Percentiles rank a stretch among this genome's conserved stretches.
Conservation (phyloP, 148 eudicot species). For the Rhododendron simsii region DNA sequence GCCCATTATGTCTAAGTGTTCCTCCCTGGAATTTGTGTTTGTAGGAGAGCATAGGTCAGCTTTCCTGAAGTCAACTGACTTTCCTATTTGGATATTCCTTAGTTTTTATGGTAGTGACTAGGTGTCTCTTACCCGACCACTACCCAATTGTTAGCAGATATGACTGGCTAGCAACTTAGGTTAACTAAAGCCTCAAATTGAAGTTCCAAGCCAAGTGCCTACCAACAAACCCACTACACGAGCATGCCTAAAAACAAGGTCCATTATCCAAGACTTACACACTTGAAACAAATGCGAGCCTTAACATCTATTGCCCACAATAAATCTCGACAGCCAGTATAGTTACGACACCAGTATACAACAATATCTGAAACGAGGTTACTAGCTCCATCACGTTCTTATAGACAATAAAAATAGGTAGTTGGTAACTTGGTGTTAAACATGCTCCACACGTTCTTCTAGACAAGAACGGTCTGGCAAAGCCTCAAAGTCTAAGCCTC, state of each 20-base stretch:
- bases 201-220: neutral
- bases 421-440: neutral
- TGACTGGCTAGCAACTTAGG: neutral
- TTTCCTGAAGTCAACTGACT: neutral
- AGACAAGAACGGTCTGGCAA: neutral
- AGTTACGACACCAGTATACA: neutral
- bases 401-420: too few relatives aligned
- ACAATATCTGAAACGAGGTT: neutral
- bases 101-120: neutral
- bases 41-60: neutral
- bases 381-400: too few relatives aligned
- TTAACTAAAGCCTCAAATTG: neutral
- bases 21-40: neutral
- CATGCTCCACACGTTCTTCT: neutral
- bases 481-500: neutral
- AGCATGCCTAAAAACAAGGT: neutral
- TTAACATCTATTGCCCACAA: neutral
- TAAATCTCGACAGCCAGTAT: neutral
- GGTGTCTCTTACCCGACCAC: neutral
- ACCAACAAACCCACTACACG: neutral
- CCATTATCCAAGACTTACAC: neutral
- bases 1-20: neutral
- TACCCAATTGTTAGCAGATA: neutral
- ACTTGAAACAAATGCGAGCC: neutral
- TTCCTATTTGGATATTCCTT: neutral